These are phyloP conservation scores for Scenedesmus sp. DNA, from an alignment of 163 green algal species.

Conservation along the genomic window DNA sequence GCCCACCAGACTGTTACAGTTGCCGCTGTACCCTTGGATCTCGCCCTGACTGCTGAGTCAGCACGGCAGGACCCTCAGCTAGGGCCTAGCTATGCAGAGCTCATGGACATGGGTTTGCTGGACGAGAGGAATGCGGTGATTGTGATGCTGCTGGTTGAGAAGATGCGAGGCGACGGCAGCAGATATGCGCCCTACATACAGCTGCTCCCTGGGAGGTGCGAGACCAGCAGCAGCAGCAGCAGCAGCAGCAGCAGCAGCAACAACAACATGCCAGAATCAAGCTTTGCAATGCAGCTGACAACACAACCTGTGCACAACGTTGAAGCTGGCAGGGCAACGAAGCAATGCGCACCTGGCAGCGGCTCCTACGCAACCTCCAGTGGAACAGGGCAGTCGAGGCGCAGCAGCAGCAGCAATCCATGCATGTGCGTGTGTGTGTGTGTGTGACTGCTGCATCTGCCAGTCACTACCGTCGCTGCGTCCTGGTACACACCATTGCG, in stretches of 20 bases:
- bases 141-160: slow-evolving; percentile 78
- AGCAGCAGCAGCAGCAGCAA: not conserved
- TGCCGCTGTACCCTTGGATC: slow-evolving; percentile 26
- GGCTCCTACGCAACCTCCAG: too few species aligned
- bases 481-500: too few species aligned
- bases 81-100: slow-evolving; percentile 15
- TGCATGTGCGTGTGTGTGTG: too few species aligned
- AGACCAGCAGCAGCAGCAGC: not conserved
- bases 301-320: too few species aligned
- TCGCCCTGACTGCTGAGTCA: slow-evolving; percentile 43
- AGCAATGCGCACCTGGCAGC: too few species aligned
- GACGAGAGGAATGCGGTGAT: slow-evolving; percentile 79
- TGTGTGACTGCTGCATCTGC: too few species aligned
- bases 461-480: too few species aligned
- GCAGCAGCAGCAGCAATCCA: not conserved
- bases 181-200: slow-evolving; percentile 40
- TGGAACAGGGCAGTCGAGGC: too few species aligned
- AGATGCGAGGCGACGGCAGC: not conserved
- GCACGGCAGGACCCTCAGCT: slow-evolving; percentile 18
- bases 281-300: not conserved
- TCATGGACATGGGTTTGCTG: slow-evolving; percentile 66
- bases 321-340: not conserved
- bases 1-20: slow-evolving; percentile 18
- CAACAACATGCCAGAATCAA: not conserved
- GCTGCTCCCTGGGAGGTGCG: slow-evolving; percentile 39